Evolutionary conservation across 306 rosid genomes (phyloP).

Genomic region (Rosa persica): DNA sequence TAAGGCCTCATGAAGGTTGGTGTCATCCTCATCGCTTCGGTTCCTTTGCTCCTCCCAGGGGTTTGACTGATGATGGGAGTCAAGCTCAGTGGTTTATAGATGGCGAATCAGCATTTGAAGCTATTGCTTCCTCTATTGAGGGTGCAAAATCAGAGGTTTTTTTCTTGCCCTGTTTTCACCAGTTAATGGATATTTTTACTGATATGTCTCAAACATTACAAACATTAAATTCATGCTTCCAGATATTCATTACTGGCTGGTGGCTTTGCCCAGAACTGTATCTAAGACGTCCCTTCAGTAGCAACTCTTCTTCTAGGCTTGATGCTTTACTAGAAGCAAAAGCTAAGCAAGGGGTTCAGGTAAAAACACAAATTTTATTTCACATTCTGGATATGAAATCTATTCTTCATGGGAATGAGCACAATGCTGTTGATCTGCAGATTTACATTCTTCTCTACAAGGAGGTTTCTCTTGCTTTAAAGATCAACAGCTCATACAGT

Average conservation of each 20-base stretch:
- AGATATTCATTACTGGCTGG: slow-evolving; percentile 59
- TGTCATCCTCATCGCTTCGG: slow-evolving; percentile 46
- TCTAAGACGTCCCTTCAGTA: slow-evolving; percentile 45
- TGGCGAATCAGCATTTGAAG: slow-evolving; percentile 49
- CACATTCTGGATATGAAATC: not conserved
- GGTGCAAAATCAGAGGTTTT: slow-evolving; percentile 48
- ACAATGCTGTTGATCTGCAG: slow-evolving; percentile 32
- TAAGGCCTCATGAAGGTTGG: slow-evolving; percentile 47
- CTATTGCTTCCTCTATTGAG: slow-evolving; percentile 48
- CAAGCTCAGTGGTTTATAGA: slow-evolving; percentile 56
- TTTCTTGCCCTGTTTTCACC: not conserved
- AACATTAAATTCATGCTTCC: slow-evolving; percentile 15
- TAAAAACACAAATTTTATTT: slow-evolving; percentile 4
- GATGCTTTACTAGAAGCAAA: slow-evolving; percentile 42
- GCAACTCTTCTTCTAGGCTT: slow-evolving; percentile 41
- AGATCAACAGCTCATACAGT: slow-evolving; percentile 47
- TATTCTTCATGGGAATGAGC: not conserved
- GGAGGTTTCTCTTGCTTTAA: slow-evolving; percentile 52
- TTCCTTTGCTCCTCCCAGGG: slow-evolving; percentile 53
- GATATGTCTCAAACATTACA: not conserved
- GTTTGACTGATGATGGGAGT: slow-evolving; percentile 44
- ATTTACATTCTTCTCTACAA: slow-evolving; percentile 49
- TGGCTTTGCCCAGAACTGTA: slow-evolving; percentile 58
- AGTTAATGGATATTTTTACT: not conserved
- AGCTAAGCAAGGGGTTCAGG: slow-evolving; percentile 57